Base-by-base conservation (phyloP, 768 basidiomycete genomes). In the Boletus rubropictus region DNA sequence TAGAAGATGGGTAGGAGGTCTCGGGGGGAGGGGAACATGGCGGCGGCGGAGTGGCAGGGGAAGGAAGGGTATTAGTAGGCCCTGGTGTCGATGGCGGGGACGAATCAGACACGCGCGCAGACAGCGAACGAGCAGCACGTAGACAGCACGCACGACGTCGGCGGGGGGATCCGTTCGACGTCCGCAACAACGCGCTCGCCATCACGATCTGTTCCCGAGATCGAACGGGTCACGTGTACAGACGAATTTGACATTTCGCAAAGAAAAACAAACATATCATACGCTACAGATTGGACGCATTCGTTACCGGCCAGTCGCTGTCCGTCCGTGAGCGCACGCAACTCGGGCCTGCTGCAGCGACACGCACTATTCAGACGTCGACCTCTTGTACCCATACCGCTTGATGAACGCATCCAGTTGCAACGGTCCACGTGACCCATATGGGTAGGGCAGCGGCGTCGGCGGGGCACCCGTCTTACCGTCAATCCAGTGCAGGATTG, bases 401-500 rank as follows among this genome's bases (percentile, higher is more conserved):
- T 52, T 56, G 53, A 87, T 82, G 63, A 92, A 99, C 1, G 63
- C 68, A 18, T 90, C 88, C 32, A 97, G 72, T 62, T 84, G 76
- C 55, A 81, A 81, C 1, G 95, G 96, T n/a, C 94, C 96, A 50
- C 96, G 84, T 48, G 92, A 92, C 37, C 96, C 96, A 64, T 98
- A 99, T 5, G 84, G 81, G 71, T 99, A 99, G 15, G 75, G 65
- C 39, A 79, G 69, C 5, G 89, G 92, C 59, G 68, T 82, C 41
- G 94, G 93, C 27, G 68, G 69, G 33, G 71, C 69, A 4, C 84
- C 87, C 36, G 70, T 64, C 67, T 75, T 74, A 10, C 90, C 89
- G 12, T 96, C 94, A 64, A 95, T 95, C 92, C 91, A 94, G 72
- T 94, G 93, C 55, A 96, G 68, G 64, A 95, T 87, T 18, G 89